Evolutionary conservation across 352 stramenopile species (phyloP).

Genomic region (Globisporangium barbulae): DNA sequence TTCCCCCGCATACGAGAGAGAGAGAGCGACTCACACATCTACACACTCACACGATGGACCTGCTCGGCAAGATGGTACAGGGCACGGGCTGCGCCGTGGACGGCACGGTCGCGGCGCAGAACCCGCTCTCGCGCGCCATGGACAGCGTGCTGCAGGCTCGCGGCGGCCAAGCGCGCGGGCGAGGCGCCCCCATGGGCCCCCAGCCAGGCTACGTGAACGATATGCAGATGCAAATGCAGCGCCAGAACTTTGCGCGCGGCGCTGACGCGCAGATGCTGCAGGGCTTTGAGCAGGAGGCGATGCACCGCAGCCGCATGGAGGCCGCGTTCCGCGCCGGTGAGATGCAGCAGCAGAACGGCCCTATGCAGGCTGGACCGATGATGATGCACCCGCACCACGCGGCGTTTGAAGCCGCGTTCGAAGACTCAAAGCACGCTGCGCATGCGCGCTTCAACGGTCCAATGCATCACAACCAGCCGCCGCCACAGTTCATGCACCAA

Average conservation of each 20-base stretch:
- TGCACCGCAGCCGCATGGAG: conserved; percentile 62
- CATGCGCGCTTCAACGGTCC: conserved; percentile 19
- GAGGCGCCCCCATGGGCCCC: conserved; percentile 22
- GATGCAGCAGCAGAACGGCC: conserved; percentile 15
- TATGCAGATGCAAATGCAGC: conserved; percentile 76
- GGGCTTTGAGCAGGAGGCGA: conserved; percentile 60
- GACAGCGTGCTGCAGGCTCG: conserved; percentile 73
- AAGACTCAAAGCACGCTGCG: conserved; percentile 31
- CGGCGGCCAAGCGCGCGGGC: conserved; percentile 19
- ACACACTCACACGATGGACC: conserved; percentile 47
- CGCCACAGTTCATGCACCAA: conserved; percentile 27
- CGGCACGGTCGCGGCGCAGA: conserved; percentile 80
- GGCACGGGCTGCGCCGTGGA: conserved; percentile 76
- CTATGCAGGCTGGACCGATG: conserved; percentile 13
- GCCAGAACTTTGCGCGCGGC: conserved; percentile 45
- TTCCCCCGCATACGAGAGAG: background rate
- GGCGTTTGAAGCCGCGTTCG: conserved; percentile 58
- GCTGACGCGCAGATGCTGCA: conserved; percentile 59
- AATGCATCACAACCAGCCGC: conserved; percentile 40
- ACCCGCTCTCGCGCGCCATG: conserved; percentile 77
- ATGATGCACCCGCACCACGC: conserved; percentile 50
- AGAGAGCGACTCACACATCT: background rate
- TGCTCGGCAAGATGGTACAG: conserved; percentile 82
- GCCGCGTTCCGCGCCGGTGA: conserved; percentile 53
- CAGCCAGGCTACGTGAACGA: conserved; percentile 34